A percentile compares a stretch with the other conserved stretches of the same genome.
These are phyloP conservation scores for Xanthoconium separans DNA, from an alignment of 1,284 basidiomycete species.

Conservation along the genomic window DNA sequence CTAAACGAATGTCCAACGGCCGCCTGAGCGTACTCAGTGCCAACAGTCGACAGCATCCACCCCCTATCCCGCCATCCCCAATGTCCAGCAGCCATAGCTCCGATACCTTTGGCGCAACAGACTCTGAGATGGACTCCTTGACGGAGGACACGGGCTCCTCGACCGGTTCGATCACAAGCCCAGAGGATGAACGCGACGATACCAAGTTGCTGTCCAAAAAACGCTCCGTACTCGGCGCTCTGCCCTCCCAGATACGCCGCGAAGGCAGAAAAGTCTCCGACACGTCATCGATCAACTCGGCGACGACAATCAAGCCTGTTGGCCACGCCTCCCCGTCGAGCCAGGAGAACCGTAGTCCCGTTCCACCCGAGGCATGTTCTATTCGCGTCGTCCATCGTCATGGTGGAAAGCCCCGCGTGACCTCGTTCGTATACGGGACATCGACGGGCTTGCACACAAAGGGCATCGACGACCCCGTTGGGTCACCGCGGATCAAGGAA, in stretches of 20 bases:
- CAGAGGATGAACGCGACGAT: constrained; percentile 51
- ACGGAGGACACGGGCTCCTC: constrained; percentile 65
- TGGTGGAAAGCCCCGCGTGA: constrained; percentile 24
- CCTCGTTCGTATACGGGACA: constrained; percentile 31
- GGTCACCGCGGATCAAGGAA: constrained; percentile 28
- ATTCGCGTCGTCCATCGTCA: constrained; percentile 31
- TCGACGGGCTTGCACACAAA: constrained; percentile 19
- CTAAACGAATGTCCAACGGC: constrained; percentile 51
- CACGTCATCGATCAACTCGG: constrained; percentile 46
- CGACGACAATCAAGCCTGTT: constrained; percentile 38
- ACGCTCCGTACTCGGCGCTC: constrained; percentile 41
- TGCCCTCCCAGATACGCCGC: constrained; percentile 46
- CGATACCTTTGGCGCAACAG: constrained; percentile 45
- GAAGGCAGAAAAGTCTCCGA: constrained; percentile 54
- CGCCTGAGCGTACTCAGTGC: constrained; percentile 24
- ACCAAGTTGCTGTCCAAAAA: constrained; percentile 32
- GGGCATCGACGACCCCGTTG: constrained; percentile 7
- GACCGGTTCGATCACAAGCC: constrained; percentile 50
- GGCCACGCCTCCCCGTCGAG: constrained; percentile 21
- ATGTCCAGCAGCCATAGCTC: constrained; percentile 41
- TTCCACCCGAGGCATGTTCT: constrained; percentile 19
- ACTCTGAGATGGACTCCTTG: constrained; percentile 61
- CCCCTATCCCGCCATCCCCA: constrained; percentile 32
- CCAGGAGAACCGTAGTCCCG: constrained; percentile 22
- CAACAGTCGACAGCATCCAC: constrained; percentile 13